Evolutionary conservation across 495 filamentous ascomycete species (phyloP), one percentile per base, ranked within the genome.

Genomic region (Acidiella bohemica): DNA sequence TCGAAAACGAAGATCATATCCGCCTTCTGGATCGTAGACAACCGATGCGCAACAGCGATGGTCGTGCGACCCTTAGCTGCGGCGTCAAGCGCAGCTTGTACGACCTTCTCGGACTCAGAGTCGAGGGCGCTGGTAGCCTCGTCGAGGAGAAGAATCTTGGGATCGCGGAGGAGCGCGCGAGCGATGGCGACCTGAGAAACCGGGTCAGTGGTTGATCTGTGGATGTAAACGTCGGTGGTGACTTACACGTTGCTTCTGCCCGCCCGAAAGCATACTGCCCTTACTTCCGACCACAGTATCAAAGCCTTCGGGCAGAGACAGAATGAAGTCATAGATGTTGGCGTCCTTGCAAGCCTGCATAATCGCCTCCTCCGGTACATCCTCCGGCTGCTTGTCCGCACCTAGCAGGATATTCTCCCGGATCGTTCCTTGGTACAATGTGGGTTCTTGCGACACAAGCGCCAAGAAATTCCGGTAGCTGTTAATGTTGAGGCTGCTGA

Each of bases 301-400:
- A 47, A 65, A 60, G 36, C 55, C 59, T 29, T 57, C 53, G 17
- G 55, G 55, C n/a, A 78, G 61, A 31, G 76, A 79, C 55, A 77
- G 70, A 57, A 93, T 87, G 59, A 92, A 93, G 50, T 90, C 83
- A 57, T 86, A 84, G 50, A 93, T 93, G 51, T 93, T 93, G 29
- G 85, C 85, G 54, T 87, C 80, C 43, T 76, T 78, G 66, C 84
- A 90, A 11, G 81, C 83, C 47, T 78, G 69, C 35, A 78, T 66
- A 23, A 93, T 68, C 4, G 67, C 67, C 26, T 75, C 78, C 29
- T 92, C 83, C 0, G 72, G 56, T 13, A 81, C 70, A 32, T 79
- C 68, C 7, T 77, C 70, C 20, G 44, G 43, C 4, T 41, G 20
- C 28, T 62, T 59, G 36, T 73, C 70, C 9, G 68, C 67, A 16